Evolutionary conservation across 2,329 filamentous ascomycete species (phyloP).

Genomic region (Fusarium sp.): DNA sequence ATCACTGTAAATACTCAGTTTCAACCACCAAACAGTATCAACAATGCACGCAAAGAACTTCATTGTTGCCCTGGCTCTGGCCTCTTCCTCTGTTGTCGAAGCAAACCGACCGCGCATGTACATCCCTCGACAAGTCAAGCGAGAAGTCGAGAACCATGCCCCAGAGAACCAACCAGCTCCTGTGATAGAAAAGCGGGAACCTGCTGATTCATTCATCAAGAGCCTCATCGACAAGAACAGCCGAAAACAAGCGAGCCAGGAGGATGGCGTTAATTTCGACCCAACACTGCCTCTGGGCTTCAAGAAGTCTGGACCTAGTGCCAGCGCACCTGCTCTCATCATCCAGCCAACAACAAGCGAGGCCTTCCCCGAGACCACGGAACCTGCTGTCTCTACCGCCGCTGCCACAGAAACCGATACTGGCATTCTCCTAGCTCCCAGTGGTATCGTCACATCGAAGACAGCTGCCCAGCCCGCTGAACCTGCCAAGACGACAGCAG

Average conservation of each 20-base stretch:
- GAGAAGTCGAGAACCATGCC: slow-evolving; percentile 55
- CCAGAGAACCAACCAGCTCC: slow-evolving; percentile 32
- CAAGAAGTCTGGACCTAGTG: slow-evolving; percentile 23
- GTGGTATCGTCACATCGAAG: slow-evolving; percentile 39
- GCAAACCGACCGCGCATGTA: slow-evolving; percentile 62
- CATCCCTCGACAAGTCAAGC: slow-evolving; percentile 65
- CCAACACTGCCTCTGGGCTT: slow-evolving; percentile 22
- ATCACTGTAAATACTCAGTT: slow-evolving; percentile 32
- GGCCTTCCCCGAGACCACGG: slow-evolving; percentile 14
- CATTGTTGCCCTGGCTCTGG: slow-evolving; percentile 58
- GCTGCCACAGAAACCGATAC: slow-evolving; percentile 29
- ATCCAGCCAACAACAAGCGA: slow-evolving; percentile 34
- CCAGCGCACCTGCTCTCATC: slow-evolving; percentile 28
- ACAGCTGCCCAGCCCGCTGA: background rate
- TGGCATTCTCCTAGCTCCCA: slow-evolving; percentile 40
- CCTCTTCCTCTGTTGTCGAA: slow-evolving; percentile 57
- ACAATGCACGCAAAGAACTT: slow-evolving; percentile 60
- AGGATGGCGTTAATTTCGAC: slow-evolving; percentile 21
- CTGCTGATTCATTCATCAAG: slow-evolving; percentile 38
- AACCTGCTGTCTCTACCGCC: slow-evolving; percentile 1
- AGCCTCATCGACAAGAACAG: slow-evolving; percentile 28
- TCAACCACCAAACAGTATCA: slow-evolving; percentile 29
- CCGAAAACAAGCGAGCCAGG: background rate
- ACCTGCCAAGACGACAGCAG: slow-evolving; percentile 15
- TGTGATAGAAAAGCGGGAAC: slow-evolving; percentile 26